Percentiles rank a stretch among this genome's conserved stretches.
Conservation (phyloP, 164 flowering plant genomes). For the Piper betle region DNA sequence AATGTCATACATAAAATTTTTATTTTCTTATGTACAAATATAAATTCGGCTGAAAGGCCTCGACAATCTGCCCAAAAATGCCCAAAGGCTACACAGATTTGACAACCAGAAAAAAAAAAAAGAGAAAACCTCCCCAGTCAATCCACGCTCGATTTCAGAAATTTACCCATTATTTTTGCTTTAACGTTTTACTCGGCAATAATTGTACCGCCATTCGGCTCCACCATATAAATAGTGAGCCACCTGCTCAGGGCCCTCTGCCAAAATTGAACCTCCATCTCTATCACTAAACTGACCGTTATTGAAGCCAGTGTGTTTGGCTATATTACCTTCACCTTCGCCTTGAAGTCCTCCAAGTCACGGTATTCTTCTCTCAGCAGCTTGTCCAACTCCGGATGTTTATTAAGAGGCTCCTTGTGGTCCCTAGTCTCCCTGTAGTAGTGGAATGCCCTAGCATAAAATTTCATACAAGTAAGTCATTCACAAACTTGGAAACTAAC, state of each 20-base stretch:
- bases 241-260: too few species aligned
- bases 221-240: too few species aligned
- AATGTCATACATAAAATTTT: too few species aligned
- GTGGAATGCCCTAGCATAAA: constrained; percentile 72
- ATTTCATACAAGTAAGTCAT: not conserved
- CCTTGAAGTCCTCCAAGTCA: constrained; percentile 62
- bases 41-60: constrained; percentile 6
- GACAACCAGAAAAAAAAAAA: constrained; percentile 1
- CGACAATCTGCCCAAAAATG: constrained; percentile 19
- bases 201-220: too few species aligned
- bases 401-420: constrained; percentile 33
- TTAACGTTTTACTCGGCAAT: too few species aligned
- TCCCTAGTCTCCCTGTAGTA: constrained; percentile 41
- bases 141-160: not conserved
- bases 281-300: too few species aligned
- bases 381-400: constrained; percentile 67
- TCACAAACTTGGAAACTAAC: not conserved
- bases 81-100: constrained; percentile 4
- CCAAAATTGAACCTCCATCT: too few species aligned
- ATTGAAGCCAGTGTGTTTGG: too few species aligned
- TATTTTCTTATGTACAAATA: not conserved
- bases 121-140: not conserved
- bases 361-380: constrained; percentile 63
- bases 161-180: too few species aligned
- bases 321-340: constrained; percentile 28